Base-by-base conservation (phyloP, 2,329 filamentous ascomycete genomes). In the Fusarium sp. region DNA sequence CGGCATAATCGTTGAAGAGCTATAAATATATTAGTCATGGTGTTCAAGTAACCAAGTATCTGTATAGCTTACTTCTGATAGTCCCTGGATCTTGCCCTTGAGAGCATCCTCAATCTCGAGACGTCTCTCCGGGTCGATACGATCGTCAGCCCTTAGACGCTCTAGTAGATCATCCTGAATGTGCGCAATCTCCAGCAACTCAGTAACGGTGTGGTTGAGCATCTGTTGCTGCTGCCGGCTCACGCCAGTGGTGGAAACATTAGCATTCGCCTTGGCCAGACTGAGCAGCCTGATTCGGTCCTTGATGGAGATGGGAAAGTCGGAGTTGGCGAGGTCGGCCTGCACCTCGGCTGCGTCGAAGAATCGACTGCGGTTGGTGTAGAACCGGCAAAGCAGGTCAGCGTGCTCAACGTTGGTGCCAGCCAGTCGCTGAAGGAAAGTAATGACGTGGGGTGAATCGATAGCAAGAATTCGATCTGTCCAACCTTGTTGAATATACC, bases 1-100 rank as follows among this genome's bases (percentile, higher is more conserved):
- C 93, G 52, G 93, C 92, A 71, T 93, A 99, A 63, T 88, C 81
- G 74, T 98, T 96, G 79, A 92, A 99, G n/a, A 99, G 87, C 88
- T 96, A 71, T 4, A 26, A 15, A 24, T 25, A 12, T 25, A 57
- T 74, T 48, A 73, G 71, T 44, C 52, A 51, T n/a, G 13, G 25
- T 7, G n/a, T 25, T 22, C 13, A 6, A 6, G 1, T 11, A 10
- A n/a, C 4, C 3, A 19, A 13, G 19, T 31, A 12, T 13, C 22
- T 4, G 12, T 6, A 29, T 59, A 31, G 82, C 88, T 80, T 84
- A 95, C 92, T 67, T 88, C 87, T 62, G 89, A 91, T 32, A 98
- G 81, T 55, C 86, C 83, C 68, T 91, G 83, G 44, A 98, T 90
- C 43, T 87, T 85, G n/a, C 91, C 91, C 74, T 96, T 88, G 34